These are phyloP conservation scores for Suillus alpinus DNA, from an alignment of 768 basidiomycete genomes.

Conservation along the genomic window DNA sequence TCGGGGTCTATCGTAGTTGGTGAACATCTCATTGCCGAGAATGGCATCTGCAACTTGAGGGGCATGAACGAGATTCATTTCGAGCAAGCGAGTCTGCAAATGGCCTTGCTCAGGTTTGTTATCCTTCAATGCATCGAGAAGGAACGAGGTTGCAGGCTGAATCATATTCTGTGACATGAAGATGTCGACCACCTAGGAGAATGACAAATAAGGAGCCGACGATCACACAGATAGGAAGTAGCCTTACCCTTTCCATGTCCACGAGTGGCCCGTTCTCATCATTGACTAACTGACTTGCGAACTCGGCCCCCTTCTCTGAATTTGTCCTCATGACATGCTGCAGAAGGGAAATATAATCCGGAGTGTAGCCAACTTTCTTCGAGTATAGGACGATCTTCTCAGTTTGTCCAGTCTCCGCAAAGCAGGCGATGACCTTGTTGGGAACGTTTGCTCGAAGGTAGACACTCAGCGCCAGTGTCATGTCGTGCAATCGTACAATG, in stretches of 20 bases:
- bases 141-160: conserved; percentile 97
- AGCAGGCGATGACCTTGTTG: conserved; percentile 98
- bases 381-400: conserved; percentile 98
- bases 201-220: conserved; percentile 2
- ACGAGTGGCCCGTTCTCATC: conserved; percentile 91
- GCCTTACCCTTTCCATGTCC: conserved; percentile 81
- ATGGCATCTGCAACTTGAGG: conserved; percentile 99
- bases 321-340: conserved; percentile 97
- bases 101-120: conserved; percentile 97
- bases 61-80: conserved; percentile 97
- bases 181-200: conserved; percentile 83
- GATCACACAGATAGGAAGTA: not conserved
- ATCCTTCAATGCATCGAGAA: conserved; percentile 96
- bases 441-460: conserved; percentile 97
- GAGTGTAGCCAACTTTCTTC: conserved; percentile 93
- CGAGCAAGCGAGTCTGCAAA: conserved; percentile 91
- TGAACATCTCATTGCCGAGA: conserved; percentile 97
- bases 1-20: conserved; percentile 92
- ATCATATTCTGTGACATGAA: conserved; percentile 99
- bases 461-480: conserved; percentile 95
- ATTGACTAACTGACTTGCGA: conserved; percentile 91
- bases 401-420: conserved; percentile 97
- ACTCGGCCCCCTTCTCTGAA: conserved; percentile 97
- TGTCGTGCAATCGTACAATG: conserved; percentile 90
- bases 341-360: conserved; percentile 88